These are phyloP conservation scores for Limnanthes douglasii DNA, from an alignment of 345 rosid species.

Conservation along the genomic window DNA sequence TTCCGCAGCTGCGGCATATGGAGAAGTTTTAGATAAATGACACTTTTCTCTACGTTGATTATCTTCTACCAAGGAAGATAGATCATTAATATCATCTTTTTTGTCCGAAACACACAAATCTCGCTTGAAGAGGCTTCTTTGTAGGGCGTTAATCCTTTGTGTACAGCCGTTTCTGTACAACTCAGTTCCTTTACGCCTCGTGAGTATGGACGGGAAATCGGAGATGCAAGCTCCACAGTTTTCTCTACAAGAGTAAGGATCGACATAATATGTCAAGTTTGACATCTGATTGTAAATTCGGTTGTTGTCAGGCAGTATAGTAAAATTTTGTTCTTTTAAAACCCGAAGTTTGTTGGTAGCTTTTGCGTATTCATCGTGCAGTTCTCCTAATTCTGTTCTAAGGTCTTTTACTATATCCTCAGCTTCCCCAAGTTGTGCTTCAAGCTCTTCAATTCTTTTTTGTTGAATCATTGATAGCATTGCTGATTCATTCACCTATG, in stretches of 20 bases:
- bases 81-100: slow-evolving; percentile 14
- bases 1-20: slow-evolving; percentile 7
- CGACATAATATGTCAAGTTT: slow-evolving; percentile 7
- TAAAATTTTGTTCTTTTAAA: slow-evolving; percentile 6
- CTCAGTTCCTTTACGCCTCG: slow-evolving; percentile 47
- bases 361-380: slow-evolving; percentile 47
- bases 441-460: slow-evolving; percentile 65
- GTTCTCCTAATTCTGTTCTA: slow-evolving; percentile 50
- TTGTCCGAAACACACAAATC: slow-evolving; percentile 19
- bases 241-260: neutral
- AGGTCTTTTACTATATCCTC: slow-evolving; percentile 78
- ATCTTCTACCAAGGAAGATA: slow-evolving; percentile 7
- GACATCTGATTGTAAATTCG: no score
- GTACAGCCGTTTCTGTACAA: slow-evolving; percentile 30
- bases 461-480: slow-evolving; percentile 29
- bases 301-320: no score
- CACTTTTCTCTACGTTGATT: slow-evolving; percentile 10
- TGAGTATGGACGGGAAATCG: slow-evolving; percentile 54
- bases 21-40: slow-evolving; percentile 9
- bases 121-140: slow-evolving; percentile 22
- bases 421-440: slow-evolving; percentile 84
- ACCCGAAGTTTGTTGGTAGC: slow-evolving; percentile 13
- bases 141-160: slow-evolving; percentile 46
- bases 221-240: slow-evolving; percentile 21
- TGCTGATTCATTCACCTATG: slow-evolving; percentile 63